Conservation (phyloP, 768 basidiomycete species). For the Amanita jacksonii region DNA sequence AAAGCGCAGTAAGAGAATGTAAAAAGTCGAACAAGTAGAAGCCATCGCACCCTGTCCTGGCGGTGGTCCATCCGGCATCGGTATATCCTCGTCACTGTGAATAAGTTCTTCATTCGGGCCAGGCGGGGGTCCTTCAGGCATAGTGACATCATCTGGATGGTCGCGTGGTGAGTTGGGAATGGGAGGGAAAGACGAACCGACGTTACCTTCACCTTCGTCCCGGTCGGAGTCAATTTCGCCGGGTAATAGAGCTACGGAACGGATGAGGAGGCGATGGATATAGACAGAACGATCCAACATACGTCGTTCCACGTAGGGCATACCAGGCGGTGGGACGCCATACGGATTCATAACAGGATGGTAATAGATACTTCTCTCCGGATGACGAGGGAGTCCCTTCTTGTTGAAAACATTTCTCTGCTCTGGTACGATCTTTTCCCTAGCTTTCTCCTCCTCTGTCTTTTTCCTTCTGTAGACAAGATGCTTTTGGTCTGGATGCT, state of each 20-base stretch:
- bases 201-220: conserved; percentile 37
- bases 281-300: conserved; percentile 21
- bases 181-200: background rate
- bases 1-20: conserved; percentile 3
- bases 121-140: conserved; percentile 61
- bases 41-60: conserved; percentile 24
- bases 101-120: conserved; percentile 30
- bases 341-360: conserved; percentile 90
- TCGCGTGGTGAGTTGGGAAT: conserved; percentile 6
- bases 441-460: conserved; percentile 34
- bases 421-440: conserved; percentile 31
- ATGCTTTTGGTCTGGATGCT: conserved; percentile 87
- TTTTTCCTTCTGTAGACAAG: conserved; percentile 64
- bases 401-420: conserved; percentile 71
- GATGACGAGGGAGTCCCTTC: conserved; percentile 79
- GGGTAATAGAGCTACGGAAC: conserved; percentile 41
- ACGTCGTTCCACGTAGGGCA: conserved; percentile 93
- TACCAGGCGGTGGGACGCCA: conserved; percentile 90
- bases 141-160: conserved; percentile 40
- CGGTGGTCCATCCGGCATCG: conserved; percentile 81
- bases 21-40: background rate
- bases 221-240: conserved; percentile 59
- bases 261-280: conserved; percentile 3
- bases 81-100: conserved; percentile 75
- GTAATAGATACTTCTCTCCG: conserved; percentile 90